Conservation (phyloP, 2,329 filamentous ascomycete species). For the Gliomastix tumulicola region DNA sequence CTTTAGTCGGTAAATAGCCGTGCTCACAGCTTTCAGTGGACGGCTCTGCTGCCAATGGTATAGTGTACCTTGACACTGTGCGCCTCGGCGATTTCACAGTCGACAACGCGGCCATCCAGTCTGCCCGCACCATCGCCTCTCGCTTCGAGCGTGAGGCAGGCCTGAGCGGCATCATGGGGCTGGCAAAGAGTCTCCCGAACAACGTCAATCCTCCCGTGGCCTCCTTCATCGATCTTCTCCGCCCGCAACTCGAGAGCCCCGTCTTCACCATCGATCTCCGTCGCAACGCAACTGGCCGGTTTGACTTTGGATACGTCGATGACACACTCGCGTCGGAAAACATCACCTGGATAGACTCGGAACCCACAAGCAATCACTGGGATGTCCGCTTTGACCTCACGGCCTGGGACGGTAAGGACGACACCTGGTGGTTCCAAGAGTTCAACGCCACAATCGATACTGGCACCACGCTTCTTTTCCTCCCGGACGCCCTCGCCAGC, state of each 20-base stretch:
- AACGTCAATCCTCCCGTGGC: slow-evolving; percentile 33
- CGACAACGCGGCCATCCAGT: slow-evolving; percentile 39
- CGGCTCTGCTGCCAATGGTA: slow-evolving; percentile 34
- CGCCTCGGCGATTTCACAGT: slow-evolving; percentile 35
- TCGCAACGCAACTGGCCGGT: slow-evolving; percentile 37
- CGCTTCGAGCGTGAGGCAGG: slow-evolving; percentile 32
- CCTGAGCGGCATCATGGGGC: slow-evolving; percentile 44
- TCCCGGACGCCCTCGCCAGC: slow-evolving; percentile 46
- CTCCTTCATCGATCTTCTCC: slow-evolving; percentile 36
- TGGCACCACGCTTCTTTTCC: slow-evolving; percentile 59
- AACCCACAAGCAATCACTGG: slow-evolving; percentile 24
- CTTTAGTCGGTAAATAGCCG: too few species aligned
- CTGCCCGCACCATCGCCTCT: slow-evolving; percentile 33
- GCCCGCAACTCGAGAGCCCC: slow-evolving; percentile 26
- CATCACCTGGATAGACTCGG: slow-evolving; percentile 33
- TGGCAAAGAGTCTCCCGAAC: slow-evolving; percentile 38
- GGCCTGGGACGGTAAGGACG: slow-evolving; percentile 36
- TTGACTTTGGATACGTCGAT: slow-evolving; percentile 45
- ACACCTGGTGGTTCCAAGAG: slow-evolving; percentile 36
- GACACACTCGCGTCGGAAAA: slow-evolving; percentile 25
- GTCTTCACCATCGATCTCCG: slow-evolving; percentile 44
- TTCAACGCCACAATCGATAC: slow-evolving; percentile 59
- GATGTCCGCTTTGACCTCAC: slow-evolving; percentile 43
- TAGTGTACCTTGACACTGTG: slow-evolving; percentile 44
- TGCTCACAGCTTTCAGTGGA: slow-evolving; percentile 28